Evolutionary conservation across 1,284 basidiomycete species (phyloP), one percentile per base, ranked within the genome.

Genomic region (Phaffia rhodozyma): DNA sequence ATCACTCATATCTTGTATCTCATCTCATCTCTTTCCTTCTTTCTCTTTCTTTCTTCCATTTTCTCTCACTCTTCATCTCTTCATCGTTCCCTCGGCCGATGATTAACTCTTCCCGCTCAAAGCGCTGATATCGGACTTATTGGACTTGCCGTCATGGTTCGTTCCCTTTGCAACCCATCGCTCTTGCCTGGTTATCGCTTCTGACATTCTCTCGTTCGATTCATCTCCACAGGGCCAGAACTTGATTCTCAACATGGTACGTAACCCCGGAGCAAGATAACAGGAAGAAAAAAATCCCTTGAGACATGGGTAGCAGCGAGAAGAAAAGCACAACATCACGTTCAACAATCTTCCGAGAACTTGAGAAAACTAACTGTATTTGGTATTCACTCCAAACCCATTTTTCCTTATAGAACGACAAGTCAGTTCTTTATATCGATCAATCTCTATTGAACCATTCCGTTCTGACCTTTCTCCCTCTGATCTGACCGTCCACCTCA

Each of bases 111-210:
- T 43, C 38, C 13, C 16, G 7, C 5, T 16, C 13, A 16, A 7
- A 61, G 60, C 27, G 60, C 60, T 48, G 64, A 66, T 43, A 58
- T 66, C 52, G 64, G 64, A 58, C 60, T 66, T 47, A 66, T 66
- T 60, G 64, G 91, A 79, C 81, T 94, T 74, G 91, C 92, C 81
- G 92, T 96, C 80, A 96, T 96, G 92, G 91, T 74, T 60, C 29
- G 71, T 70, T 67, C 61, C 67, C 65, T 54, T 29, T n/a, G 0
- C 16, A 43, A 16, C 53, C 21, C 25, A 11, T 58, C 69, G 20
- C 59, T 58, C 53, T 50, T 27, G 52, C 30, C 62, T 25, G 47
- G 38, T 49, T 50, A 58, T 49, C 48, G 27, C 43, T 13, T 32
- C 54, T n/a, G 18, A 29, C n/a, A 11, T 32, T 29, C 29, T 30